Percentiles rank a stretch among this genome's conserved stretches.
Evolutionary conservation across 768 basidiomycete genomes (phyloP).

Genomic region (Xerocomus brunneocitrinus): DNA sequence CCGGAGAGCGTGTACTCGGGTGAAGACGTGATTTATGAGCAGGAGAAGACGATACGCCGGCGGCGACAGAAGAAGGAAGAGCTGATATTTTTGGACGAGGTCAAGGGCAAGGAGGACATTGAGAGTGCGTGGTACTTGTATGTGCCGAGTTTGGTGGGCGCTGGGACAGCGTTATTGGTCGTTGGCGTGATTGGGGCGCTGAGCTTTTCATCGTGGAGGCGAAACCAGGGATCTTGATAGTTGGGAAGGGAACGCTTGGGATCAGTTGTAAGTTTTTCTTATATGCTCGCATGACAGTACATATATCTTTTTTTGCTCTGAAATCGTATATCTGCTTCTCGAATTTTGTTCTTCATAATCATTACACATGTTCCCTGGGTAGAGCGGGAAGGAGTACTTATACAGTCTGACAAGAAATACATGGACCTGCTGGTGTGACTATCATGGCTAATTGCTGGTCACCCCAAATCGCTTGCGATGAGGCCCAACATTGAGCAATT

Average conservation of each 20-base stretch:
- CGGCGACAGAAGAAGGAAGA: constrained; percentile 58
- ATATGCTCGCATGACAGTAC: constrained; percentile 7
- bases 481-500: background rate
- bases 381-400: background rate
- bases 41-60: constrained; percentile 35
- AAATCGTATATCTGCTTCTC: constrained; percentile 3
- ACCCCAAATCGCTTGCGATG: background rate
- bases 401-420: background rate
- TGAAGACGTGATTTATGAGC: constrained; percentile 26
- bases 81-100: constrained; percentile 40
- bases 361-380: background rate
- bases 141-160: constrained; percentile 73
- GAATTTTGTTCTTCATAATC: background rate
- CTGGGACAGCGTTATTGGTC: constrained; percentile 77
- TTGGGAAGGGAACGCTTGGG: background rate
- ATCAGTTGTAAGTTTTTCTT: constrained; percentile 10
- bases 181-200: constrained; percentile 75
- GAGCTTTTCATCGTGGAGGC: constrained; percentile 66
- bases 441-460: background rate
- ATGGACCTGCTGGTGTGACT: background rate
- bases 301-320: constrained; percentile 12
- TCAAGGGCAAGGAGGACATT: constrained; percentile 49
- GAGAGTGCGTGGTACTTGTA: constrained; percentile 79
- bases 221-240: constrained; percentile 56
- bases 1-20: constrained; percentile 27